Percentiles rank a stretch among this genome's conserved stretches.
Conservation (phyloP, 768 basidiomycete species). For the Suillus decipiens region DNA sequence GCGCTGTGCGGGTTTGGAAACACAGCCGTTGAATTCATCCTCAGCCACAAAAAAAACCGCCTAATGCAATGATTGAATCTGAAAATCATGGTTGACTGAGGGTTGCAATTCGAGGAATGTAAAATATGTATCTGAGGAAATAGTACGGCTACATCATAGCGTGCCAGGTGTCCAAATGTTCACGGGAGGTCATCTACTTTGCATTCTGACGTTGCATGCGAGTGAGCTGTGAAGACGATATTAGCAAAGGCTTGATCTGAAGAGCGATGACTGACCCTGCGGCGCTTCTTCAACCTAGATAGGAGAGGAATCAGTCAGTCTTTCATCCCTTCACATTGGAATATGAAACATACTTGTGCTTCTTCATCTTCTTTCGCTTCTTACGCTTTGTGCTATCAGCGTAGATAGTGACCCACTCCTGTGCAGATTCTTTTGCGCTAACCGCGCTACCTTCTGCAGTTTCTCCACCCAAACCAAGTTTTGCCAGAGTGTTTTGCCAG, state of each 20-base stretch:
- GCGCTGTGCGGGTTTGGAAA: slow-evolving; percentile 73
- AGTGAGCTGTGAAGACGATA: slow-evolving; percentile 40
- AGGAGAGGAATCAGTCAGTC: slow-evolving; percentile 9
- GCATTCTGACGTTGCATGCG: slow-evolving; percentile 36
- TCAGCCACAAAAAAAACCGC: neutral
- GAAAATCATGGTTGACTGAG: slow-evolving; percentile 1
- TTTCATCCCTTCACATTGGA: slow-evolving; percentile 7
- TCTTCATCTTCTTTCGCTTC: slow-evolving; percentile 93
- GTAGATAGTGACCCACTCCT: slow-evolving; percentile 64
- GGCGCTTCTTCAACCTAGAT: slow-evolving; percentile 81
- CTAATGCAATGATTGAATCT: neutral
- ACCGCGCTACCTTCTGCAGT: slow-evolving; percentile 51
- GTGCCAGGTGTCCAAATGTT: slow-evolving; percentile 1
- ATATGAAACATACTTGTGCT: slow-evolving; percentile 76
- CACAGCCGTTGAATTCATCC: slow-evolving; percentile 11
- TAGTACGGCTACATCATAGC: slow-evolving; percentile 2
- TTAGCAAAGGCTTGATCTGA: slow-evolving; percentile 18
- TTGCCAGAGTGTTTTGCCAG: slow-evolving; percentile 70
- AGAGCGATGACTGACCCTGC: slow-evolving; percentile 61
- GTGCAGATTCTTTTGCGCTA: slow-evolving; percentile 53
- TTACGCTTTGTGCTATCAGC: slow-evolving; percentile 86
- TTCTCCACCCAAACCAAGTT: slow-evolving; percentile 60
- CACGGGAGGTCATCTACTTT: slow-evolving; percentile 23
- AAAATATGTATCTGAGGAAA: slow-evolving; percentile 1
- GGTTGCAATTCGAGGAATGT: neutral